Base-by-base conservation (phyloP, 2,329 filamentous ascomycete species). In the Falciphora oryzae region DNA sequence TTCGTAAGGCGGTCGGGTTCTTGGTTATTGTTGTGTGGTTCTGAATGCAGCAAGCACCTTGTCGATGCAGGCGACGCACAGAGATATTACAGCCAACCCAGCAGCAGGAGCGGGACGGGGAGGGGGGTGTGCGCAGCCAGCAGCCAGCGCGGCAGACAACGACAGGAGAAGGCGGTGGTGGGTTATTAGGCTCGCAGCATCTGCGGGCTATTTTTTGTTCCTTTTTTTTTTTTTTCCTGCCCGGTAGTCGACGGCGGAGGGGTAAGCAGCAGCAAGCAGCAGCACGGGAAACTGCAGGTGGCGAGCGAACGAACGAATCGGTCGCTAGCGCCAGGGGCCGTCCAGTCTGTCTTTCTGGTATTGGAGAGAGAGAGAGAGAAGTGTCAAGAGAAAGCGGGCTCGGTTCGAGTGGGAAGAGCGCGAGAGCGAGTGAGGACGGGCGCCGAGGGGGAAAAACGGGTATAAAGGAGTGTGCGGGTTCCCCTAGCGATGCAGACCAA, bases 401-500 rank as follows among this genome's bases (percentile, higher is more conserved):
- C 44, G 18, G 44, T 11, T 25, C 18, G 44, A 25, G 7, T 50
- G 18, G 44, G 44, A 50, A n/a, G 44, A 50, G 38, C 32, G 18
- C 31, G 32, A 53, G 44, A n/a, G 44, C 25, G 31, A 44, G 59
- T 18, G 44, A 35, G 25, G 38, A 18, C 5, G 38, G 18, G 38
- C 14, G 7, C 38, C 14, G 38, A 44, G 38, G 38, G 38, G 44
- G 35, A 8, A 35, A 35, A 14, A 35, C 10, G 8, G 32, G 38
- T 53, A 53, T 53, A 50, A 44, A 61, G 59, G 59, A 61, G 59
- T 31, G 59, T 61, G 59, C 32, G 59, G 35, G 25, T 50, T 35
- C 31, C 59, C 32, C 32, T 11, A 61, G 44, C 44, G 44, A 53
- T 53, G 44, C 44, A 50, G 27, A 50, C 29, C 32, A 35, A 32